A percentile compares a stretch with the other conserved stretches of the same genome.
Conservation (phyloP, 345 rosid species). For the Eucalyptus urophylla region DNA sequence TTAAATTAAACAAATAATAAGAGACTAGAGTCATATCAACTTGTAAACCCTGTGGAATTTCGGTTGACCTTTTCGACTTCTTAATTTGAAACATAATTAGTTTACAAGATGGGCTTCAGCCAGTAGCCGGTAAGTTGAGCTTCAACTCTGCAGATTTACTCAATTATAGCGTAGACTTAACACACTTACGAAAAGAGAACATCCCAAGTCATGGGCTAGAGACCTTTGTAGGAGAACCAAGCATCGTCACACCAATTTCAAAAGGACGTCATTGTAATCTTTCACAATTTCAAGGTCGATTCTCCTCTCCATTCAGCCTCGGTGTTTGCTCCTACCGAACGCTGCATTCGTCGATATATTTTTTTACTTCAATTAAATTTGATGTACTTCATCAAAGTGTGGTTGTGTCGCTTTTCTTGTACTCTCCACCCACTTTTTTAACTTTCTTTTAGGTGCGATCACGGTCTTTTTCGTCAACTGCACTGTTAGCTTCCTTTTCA, state of each 20-base stretch:
- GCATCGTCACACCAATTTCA: background rate
- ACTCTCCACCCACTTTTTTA: slow-evolving; percentile 51
- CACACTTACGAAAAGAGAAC: background rate
- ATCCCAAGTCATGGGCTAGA: background rate
- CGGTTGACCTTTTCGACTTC: background rate
- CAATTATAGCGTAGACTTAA: background rate
- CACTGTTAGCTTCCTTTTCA: background rate
- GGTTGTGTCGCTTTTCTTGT: slow-evolving; percentile 50
- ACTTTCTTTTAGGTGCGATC: slow-evolving; percentile 48
- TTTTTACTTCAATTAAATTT: slow-evolving; percentile 27
- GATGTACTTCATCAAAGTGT: slow-evolving; percentile 63
- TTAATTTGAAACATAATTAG: background rate
- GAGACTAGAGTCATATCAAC: background rate
- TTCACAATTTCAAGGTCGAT: slow-evolving; percentile 14
- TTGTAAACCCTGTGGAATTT: background rate
- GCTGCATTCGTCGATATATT: slow-evolving; percentile 8
- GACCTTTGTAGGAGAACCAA: background rate
- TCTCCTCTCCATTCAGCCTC: background rate
- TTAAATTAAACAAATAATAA: background rate
- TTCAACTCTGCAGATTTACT: background rate
- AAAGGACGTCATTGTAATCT: background rate
- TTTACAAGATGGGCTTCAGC: background rate
- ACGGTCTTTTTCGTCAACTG: slow-evolving; percentile 47
- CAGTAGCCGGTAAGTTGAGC: background rate
- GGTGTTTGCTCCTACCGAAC: background rate